A percentile compares a stretch with the other conserved stretches of the same genome.
These are phyloP conservation scores for Lachnellula arida DNA, from an alignment of 2,329 filamentous ascomycete genomes.

Conservation along the genomic window DNA sequence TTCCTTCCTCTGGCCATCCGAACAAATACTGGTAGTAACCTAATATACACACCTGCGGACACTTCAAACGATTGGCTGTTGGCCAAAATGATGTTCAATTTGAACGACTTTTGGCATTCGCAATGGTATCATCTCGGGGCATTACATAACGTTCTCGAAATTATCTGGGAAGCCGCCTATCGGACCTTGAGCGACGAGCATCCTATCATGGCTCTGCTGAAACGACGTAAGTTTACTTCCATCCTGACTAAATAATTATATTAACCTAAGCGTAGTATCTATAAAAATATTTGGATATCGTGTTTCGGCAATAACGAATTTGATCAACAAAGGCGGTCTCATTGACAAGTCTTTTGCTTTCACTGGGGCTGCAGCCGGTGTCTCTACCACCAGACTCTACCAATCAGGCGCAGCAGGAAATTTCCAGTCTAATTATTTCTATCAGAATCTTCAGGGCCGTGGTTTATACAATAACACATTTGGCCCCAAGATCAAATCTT, in stretches of 20 bases:
- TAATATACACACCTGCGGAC: conserved; percentile 45
- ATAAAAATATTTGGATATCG: conserved; percentile 1
- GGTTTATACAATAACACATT: conserved; percentile 37
- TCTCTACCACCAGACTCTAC: conserved; percentile 12
- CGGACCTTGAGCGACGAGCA: conserved; percentile 43
- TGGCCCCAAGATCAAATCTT: conserved; percentile 36
- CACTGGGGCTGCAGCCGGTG: conserved; percentile 3
- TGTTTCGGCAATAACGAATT: neutral
- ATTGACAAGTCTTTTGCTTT: conserved; percentile 16
- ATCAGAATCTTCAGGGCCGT: conserved; percentile 34
- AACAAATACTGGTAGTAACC: conserved; percentile 38
- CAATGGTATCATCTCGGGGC: conserved; percentile 41
- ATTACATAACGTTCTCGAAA: conserved; percentile 42
- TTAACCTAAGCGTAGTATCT: neutral
- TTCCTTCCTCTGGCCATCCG: conserved; percentile 46
- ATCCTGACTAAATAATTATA: neutral
- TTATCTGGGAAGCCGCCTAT: conserved; percentile 41
- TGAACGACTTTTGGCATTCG: conserved; percentile 43
- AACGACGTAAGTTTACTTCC: conserved; percentile 31
- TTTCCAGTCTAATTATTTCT: conserved; percentile 38
- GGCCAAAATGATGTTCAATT: conserved; percentile 46
- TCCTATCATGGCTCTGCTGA: conserved; percentile 38
- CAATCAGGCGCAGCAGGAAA: conserved; percentile 25
- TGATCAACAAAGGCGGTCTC: conserved; percentile 13
- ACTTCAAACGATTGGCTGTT: conserved; percentile 43